Conservation (phyloP, 495 filamentous ascomycete species). For the Podospora anserina region DNA sequence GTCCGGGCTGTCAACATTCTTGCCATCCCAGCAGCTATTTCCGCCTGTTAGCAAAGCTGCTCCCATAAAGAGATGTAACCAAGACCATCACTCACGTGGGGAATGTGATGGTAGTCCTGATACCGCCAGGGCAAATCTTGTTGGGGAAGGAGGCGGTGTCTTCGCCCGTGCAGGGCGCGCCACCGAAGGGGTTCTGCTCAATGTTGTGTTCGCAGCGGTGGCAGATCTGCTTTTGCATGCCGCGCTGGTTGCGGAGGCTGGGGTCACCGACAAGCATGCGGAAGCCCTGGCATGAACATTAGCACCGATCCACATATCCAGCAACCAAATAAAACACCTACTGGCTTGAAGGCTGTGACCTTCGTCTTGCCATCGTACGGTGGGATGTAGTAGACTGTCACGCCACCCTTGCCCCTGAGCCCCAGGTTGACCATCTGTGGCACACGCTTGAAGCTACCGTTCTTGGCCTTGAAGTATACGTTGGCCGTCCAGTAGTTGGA, state of each 20-base stretch:
- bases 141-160: conserved; percentile 46
- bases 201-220: conserved; percentile 49
- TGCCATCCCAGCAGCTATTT: conserved; percentile 52
- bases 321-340: neutral
- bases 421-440: conserved; percentile 40
- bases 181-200: conserved; percentile 48
- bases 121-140: conserved; percentile 44
- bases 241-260: conserved; percentile 27
- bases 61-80: neutral
- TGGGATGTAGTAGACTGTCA: conserved; percentile 51
- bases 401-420: conserved; percentile 40
- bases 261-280: conserved; percentile 45
- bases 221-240: conserved; percentile 43
- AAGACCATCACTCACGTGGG: conserved; percentile 31
- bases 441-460: conserved; percentile 48
- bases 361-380: conserved; percentile 43
- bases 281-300: conserved; percentile 33
- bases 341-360: conserved; percentile 47
- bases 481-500: conserved; percentile 46
- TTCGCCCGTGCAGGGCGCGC: conserved; percentile 50
- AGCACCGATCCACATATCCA: neutral
- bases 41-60: neutral
- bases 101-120: conserved; percentile 49
- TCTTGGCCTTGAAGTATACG: conserved; percentile 40
- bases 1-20: conserved; percentile 51